phyloP scores from a whole-genome alignment of 495 filamentous ascomycete genomes.

The Aspergillus carlsbadensis region DNA sequence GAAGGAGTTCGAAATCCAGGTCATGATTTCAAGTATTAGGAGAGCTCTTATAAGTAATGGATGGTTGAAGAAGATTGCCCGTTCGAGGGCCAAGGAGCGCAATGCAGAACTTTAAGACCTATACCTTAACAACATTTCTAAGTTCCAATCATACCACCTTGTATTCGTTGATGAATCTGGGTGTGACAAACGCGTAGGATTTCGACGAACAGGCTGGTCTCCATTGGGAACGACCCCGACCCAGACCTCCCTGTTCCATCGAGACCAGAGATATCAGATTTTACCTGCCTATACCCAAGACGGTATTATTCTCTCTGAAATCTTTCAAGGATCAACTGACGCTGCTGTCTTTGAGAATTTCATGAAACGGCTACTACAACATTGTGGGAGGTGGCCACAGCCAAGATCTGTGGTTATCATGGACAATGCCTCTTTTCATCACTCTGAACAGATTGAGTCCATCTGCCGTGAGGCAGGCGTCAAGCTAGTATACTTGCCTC shows the following conservation, averaged over 20 bases:
- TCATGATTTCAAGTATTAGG: constrained; percentile 11
- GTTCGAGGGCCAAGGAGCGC: constrained; percentile 14
- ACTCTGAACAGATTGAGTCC: constrained; percentile 29
- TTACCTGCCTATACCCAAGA: constrained; percentile 41
- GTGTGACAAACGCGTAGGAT: constrained; percentile 31
- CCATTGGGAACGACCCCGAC: constrained; percentile 31
- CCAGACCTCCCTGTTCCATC: constrained; percentile 31
- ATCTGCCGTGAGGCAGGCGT: constrained; percentile 38
- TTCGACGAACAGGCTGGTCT: constrained; percentile 31
- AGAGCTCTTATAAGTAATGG: not conserved
- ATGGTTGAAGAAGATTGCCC: constrained; percentile 19
- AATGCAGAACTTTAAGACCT: constrained; percentile 33
- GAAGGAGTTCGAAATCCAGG: constrained; percentile 15
- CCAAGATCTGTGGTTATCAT: constrained; percentile 44
- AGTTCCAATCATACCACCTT: constrained; percentile 29
- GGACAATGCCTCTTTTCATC: constrained; percentile 46
- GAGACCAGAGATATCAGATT: constrained; percentile 37
- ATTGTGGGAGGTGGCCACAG: constrained; percentile 37
- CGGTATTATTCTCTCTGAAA: constrained; percentile 31
- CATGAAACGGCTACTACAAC: constrained; percentile 39
- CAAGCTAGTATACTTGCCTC: constrained; percentile 30
- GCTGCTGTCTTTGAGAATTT: constrained; percentile 40
- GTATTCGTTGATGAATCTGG: constrained; percentile 37
- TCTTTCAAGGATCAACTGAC: constrained; percentile 42
- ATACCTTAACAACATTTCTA: constrained; percentile 34